Conservation (phyloP, 805 yeast genomes). For the Candida insectalens region DNA sequence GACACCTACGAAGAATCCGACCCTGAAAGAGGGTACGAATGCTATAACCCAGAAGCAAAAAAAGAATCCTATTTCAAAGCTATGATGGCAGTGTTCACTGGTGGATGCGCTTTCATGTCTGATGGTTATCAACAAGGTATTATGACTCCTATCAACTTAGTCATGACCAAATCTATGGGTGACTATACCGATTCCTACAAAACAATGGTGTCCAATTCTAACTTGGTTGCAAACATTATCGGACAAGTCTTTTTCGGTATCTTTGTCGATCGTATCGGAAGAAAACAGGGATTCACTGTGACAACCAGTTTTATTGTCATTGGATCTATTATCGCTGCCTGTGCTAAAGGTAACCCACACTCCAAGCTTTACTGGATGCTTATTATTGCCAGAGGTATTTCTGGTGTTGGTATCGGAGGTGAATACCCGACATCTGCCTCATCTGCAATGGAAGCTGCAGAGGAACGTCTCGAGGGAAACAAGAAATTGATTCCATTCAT, state of each 20-base stretch:
- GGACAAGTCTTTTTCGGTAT: slow-evolving; percentile 52
- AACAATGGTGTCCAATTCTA: slow-evolving; percentile 27
- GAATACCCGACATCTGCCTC: slow-evolving; percentile 58
- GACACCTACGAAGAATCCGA: background rate
- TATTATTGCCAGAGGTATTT: slow-evolving; percentile 1
- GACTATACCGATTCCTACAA: slow-evolving; percentile 9
- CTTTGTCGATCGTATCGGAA: slow-evolving; percentile 45
- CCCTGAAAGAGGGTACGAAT: too few species aligned
- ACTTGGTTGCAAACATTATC: slow-evolving; percentile 45
- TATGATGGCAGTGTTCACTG: slow-evolving; percentile 11
- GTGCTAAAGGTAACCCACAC: slow-evolving; percentile 39
- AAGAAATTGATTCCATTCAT: slow-evolving; percentile 33
- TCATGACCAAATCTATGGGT: slow-evolving; percentile 7
- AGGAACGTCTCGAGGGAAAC: slow-evolving; percentile 27
- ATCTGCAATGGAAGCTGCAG: slow-evolving; percentile 50
- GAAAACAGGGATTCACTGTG: slow-evolving; percentile 48
- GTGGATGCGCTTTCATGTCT: slow-evolving; percentile 16
- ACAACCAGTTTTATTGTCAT: slow-evolving; percentile 45
- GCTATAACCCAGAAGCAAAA: background rate
- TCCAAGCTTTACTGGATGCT: slow-evolving; percentile 38
- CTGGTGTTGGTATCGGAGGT: slow-evolving; percentile 36
- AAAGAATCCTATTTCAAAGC: slow-evolving; percentile 4
- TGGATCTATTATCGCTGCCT: slow-evolving; percentile 48
- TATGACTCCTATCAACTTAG: slow-evolving; percentile 12
- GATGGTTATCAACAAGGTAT: slow-evolving; percentile 18